Evolutionary conservation across 139 green algal genomes (phyloP).

Genomic region (Pycnococcus provasolii): DNA sequence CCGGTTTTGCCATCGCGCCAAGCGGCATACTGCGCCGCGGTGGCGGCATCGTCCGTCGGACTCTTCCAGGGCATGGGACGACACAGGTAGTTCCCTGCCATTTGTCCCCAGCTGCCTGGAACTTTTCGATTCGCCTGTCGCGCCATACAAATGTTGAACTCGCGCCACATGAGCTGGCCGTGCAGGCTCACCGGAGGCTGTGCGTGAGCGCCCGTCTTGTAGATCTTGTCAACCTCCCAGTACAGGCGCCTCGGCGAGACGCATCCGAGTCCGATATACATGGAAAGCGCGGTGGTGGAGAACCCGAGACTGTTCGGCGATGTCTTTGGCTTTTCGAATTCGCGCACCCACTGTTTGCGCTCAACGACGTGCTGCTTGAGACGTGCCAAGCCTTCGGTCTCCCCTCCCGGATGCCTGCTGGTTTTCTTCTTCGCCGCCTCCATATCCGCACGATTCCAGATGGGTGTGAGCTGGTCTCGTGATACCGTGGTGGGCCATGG

Average conservation of each 20-base stretch:
- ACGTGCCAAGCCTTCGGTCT: not conserved
- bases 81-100: not conserved
- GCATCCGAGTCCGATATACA: conserved; percentile 47
- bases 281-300: conserved; percentile 71
- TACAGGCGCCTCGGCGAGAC: conserved; percentile 27
- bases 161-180: conserved; percentile 26
- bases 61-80: conserved; percentile 49
- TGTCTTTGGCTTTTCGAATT: conserved; percentile 77
- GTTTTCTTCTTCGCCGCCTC: not conserved
- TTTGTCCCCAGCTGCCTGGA: not conserved
- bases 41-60: conserved; percentile 4
- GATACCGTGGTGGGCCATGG: not conserved
- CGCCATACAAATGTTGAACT: conserved; percentile 3
- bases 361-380: not conserved
- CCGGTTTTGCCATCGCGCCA: conserved; percentile 40
- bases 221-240: conserved; percentile 13
- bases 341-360: conserved; percentile 41
- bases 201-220: not conserved
- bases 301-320: conserved; percentile 44
- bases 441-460: not conserved
- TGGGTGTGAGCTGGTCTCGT: not conserved
- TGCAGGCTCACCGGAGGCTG: conserved; percentile 33
- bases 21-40: conserved; percentile 41
- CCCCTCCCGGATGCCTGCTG: too few species aligned
- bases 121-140: not conserved